Evolutionary conservation across 1,139 yeast genomes (phyloP).

Genomic region (Yamadazyma atlantica): DNA sequence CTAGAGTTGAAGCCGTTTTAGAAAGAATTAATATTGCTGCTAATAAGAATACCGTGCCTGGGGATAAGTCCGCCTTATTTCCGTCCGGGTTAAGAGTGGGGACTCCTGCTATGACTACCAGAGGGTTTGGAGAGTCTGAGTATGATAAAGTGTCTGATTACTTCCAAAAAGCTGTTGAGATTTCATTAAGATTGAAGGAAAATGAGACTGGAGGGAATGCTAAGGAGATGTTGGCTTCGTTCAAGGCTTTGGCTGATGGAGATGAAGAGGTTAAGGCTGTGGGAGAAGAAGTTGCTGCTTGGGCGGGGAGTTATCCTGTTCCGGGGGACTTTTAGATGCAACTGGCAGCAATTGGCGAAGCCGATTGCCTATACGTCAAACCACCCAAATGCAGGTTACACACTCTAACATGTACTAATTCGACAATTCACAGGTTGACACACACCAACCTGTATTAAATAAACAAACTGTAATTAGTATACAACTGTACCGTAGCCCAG

Average conservation of each 20-base stretch:
- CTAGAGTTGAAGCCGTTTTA: slow-evolving; percentile 88
- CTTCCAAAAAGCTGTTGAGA: slow-evolving; percentile 75
- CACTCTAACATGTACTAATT: too few relatives aligned
- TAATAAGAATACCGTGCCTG: slow-evolving; percentile 94
- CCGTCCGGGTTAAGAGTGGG: slow-evolving; percentile 97
- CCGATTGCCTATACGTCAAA: too few relatives aligned
- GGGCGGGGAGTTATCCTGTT: slow-evolving; percentile 73
- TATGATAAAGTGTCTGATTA: slow-evolving; percentile 76
- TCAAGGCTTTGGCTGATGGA: slow-evolving; percentile 64
- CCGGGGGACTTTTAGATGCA: slow-evolving; percentile 62
- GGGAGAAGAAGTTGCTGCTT: slow-evolving; percentile 59
- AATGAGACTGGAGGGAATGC: slow-evolving; percentile 60
- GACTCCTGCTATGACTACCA: slow-evolving; percentile 97
- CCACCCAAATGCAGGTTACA: too few relatives aligned
- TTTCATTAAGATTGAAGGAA: slow-evolving; percentile 58
- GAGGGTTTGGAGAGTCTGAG: slow-evolving; percentile 82
- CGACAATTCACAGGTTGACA: too few relatives aligned
- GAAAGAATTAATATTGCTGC: slow-evolving; percentile 92
- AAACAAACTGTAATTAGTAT: too few relatives aligned
- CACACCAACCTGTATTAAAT: too few relatives aligned
- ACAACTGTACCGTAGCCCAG: too few relatives aligned
- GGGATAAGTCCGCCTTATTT: slow-evolving; percentile 90
- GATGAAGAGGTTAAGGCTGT: slow-evolving; percentile 57
- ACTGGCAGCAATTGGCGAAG: too few relatives aligned
- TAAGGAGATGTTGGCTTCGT: slow-evolving; percentile 62